Percentiles rank a stretch among this genome's conserved stretches.
Conservation (phyloP, 371 early-diverging fungal species). For the Mycotypha africana region DNA sequence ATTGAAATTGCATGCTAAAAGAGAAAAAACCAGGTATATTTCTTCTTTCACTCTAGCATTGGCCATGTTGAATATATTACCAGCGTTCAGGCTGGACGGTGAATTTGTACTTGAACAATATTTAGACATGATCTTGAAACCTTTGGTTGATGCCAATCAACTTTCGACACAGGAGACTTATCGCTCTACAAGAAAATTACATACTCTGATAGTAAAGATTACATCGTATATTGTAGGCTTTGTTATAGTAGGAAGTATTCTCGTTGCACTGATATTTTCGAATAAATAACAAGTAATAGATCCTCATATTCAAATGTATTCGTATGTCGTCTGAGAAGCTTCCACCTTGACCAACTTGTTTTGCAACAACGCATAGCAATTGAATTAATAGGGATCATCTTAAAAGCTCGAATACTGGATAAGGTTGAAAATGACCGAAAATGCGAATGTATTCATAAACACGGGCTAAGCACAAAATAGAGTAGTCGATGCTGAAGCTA, state of each 20-base stretch:
- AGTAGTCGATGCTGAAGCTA: too few relatives aligned
- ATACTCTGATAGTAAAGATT: constrained; percentile 19
- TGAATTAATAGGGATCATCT: too few relatives aligned
- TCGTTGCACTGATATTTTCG: constrained; percentile 22
- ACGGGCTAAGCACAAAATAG: too few relatives aligned
- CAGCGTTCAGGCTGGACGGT: constrained; percentile 75
- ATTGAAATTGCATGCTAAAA: too few relatives aligned
- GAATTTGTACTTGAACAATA: constrained; percentile 55
- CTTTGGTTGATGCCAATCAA: constrained; percentile 5
- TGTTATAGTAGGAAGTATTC: constrained; percentile 39
- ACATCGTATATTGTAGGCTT: constrained; percentile 35
- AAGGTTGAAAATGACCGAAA: too few relatives aligned
- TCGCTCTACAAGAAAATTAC: constrained; percentile 12
- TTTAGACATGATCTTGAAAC: constrained; percentile 19
- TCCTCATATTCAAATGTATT: too few relatives aligned
- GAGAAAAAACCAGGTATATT: constrained; percentile 66
- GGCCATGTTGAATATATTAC: constrained; percentile 73
- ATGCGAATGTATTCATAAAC: too few relatives aligned
- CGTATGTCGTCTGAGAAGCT: too few relatives aligned
- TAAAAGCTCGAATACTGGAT: too few relatives aligned
- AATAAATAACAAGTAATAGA: background rate
- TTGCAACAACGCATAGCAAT: too few relatives aligned
- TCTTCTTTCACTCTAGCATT: constrained; percentile 75
- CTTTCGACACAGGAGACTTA: constrained; percentile 13
- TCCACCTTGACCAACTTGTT: too few relatives aligned